Evolutionary conservation across 176 grass and related monocot species (phyloP), one percentile per base, ranked within the genome.

Genomic region (Oropetium thomaeum): DNA sequence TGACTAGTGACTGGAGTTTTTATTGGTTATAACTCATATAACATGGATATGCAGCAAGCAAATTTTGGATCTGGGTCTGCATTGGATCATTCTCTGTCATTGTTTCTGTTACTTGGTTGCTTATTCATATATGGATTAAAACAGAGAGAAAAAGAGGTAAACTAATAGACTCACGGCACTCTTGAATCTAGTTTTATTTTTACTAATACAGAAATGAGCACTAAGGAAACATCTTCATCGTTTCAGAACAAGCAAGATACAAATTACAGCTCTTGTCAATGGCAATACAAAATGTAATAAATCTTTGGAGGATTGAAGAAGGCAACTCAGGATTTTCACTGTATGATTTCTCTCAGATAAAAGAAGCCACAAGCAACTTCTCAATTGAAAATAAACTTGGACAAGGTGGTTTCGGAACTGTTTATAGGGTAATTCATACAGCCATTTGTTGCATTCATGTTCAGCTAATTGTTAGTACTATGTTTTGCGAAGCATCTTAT

Each of bases 341-440:
- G 27, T 91, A 84, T 65, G 81, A 87, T 81, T 79, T 91, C 22
- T 57, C 66, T 27, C 63, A 80, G 25, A 73, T 91, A 73, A 81
- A 54, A 73, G 57, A 58, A 64, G 92, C 86, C 52, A 96, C 92
- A 79, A 2, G 27, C 7, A 87, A 96, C 78, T 96, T 96, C 68
- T 54, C 81, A 3, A 68, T 45, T 61, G 65, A 71, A 35, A 96
- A 96, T 65, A 92, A 92, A 82, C 89, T 96, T 35, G 89, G 92
- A 69, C 55, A 96, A 86, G 88, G 89, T 61, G 89, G 92, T 49
- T 96, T 92, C 71, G 89, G 92, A 58, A 48, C 80, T 58, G 89
- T 96, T 73, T 96, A 96, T 67, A 96, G 89, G 92, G 92, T 96
- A 71, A 40, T 30, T 13, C 13, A 17, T 70, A 64, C 27, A 61